A percentile compares a stretch with the other conserved stretches of the same genome.
phyloP scores from a whole-genome alignment of 2,329 filamentous ascomycete genomes.

The Cladosporium sp. region DNA sequence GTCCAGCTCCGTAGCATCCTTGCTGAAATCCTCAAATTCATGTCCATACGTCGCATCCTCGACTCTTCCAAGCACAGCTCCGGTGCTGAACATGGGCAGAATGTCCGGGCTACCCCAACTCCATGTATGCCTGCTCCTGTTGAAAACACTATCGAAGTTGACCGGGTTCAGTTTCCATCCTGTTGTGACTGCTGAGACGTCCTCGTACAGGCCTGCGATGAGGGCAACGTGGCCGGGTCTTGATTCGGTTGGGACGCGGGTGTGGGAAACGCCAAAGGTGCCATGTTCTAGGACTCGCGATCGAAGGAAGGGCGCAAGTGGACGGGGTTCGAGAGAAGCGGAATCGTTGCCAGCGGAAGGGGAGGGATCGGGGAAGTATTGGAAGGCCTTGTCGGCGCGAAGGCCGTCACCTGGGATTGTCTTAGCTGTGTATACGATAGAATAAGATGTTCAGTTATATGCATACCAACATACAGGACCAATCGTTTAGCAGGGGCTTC shows the following conservation, averaged over 20 bases:
- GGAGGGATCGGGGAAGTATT: slow-evolving; percentile 87
- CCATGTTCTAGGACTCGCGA: slow-evolving; percentile 85
- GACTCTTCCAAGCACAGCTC: slow-evolving; percentile 83
- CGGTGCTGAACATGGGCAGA: slow-evolving; percentile 92
- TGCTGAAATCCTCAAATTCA: slow-evolving; percentile 87
- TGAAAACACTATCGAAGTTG: slow-evolving; percentile 98
- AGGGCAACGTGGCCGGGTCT: slow-evolving; percentile 94
- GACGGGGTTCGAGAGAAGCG: slow-evolving; percentile 68
- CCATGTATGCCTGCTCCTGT: slow-evolving; percentile 94
- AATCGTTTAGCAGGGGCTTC: slow-evolving; percentile 83
- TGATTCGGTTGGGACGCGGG: slow-evolving; percentile 93
- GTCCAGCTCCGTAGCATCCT: slow-evolving; percentile 78
- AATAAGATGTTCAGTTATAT: neutral
- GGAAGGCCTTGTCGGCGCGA: slow-evolving; percentile 96
- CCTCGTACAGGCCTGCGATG: slow-evolving; percentile 95
- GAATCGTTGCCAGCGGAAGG: slow-evolving; percentile 57
- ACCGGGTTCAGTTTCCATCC: slow-evolving; percentile 99
- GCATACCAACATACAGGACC: slow-evolving; percentile 83
- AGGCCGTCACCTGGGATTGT: slow-evolving; percentile 71
- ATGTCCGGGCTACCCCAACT: slow-evolving; percentile 99
- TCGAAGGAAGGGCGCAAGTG: slow-evolving; percentile 86
- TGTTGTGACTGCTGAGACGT: slow-evolving; percentile 94
- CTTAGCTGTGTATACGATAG: slow-evolving; percentile 10
- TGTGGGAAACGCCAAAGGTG: slow-evolving; percentile 97
- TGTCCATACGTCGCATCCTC: slow-evolving; percentile 82